These are phyloP conservation scores for Jacaranda copaia DNA, from an alignment of 257 asterid genomes.

Conservation along the genomic window DNA sequence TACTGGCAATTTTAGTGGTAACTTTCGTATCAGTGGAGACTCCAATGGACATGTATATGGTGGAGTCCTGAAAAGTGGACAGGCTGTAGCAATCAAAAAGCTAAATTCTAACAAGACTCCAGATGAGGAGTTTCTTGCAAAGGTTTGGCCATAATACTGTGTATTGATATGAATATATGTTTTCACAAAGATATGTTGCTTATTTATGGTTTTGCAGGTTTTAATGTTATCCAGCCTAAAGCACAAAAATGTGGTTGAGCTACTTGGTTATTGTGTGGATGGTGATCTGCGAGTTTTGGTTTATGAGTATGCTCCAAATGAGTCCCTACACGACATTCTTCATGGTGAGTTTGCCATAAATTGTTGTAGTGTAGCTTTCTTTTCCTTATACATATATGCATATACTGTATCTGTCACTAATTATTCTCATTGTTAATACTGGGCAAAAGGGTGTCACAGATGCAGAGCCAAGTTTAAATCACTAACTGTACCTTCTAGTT, in stretches of 20 bases:
- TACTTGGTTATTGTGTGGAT: slow-evolving; percentile 50
- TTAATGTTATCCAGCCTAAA: slow-evolving; percentile 58
- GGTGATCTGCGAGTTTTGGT: slow-evolving; percentile 48
- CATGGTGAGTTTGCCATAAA: slow-evolving; percentile 48
- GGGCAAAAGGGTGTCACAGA: neutral
- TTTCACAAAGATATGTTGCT: neutral
- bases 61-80: slow-evolving; percentile 34
- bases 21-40: no score
- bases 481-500: neutral
- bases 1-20: no score
- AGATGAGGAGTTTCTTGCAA: no score
- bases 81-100: neutral
- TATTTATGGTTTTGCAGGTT: slow-evolving; percentile 46
- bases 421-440: neutral
- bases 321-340: slow-evolving; percentile 67
- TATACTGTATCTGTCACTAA: neutral
- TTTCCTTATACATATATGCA: no score
- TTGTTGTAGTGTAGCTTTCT: neutral
- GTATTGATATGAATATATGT: slow-evolving; percentile 16
- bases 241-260: slow-evolving; percentile 58
- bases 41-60: no score
- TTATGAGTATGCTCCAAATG: slow-evolving; percentile 36
- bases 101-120: no score
- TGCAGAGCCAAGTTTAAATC: neutral
- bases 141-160: no score